A percentile compares a stretch with the other conserved stretches of the same genome.
Evolutionary conservation across 495 filamentous ascomycete species (phyloP).

Genomic region (Choiromyces venosus): DNA sequence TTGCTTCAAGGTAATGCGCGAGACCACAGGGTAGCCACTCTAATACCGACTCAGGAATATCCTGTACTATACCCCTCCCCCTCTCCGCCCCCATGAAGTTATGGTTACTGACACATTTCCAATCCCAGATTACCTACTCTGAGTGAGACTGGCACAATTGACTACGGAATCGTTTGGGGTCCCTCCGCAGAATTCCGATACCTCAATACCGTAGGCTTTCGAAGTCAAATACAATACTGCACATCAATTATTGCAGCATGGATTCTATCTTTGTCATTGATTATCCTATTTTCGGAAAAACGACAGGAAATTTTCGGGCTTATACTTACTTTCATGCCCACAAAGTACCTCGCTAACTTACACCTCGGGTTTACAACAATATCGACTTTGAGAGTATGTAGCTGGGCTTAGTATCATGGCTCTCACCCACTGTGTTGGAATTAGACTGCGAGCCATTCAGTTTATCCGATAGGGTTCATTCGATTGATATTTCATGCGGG

Average conservation of each 20-base stretch:
- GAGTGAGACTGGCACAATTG: not conserved
- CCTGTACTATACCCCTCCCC: not conserved
- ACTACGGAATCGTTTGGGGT: not conserved
- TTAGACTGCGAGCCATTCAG: not conserved
- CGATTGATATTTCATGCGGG: not conserved
- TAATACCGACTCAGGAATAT: not conserved
- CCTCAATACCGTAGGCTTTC: not conserved
- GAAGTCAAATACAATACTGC: not conserved
- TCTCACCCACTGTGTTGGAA: not conserved
- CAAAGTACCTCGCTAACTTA: not conserved
- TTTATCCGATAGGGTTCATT: not conserved
- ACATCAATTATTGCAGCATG: not conserved
- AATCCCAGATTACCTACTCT: not conserved
- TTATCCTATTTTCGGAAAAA: not conserved
- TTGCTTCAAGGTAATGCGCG: not conserved
- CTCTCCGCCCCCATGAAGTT: not conserved
- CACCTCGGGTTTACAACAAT: not conserved
- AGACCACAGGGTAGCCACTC: not conserved
- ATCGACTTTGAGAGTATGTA: not conserved
- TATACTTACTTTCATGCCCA: not conserved
- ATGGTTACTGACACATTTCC: not conserved
- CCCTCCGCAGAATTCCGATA: not conserved
- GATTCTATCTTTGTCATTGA: not conserved
- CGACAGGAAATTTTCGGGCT: not conserved
- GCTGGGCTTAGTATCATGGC: not conserved